A percentile compares a stretch with the other conserved stretches of the same genome.
Evolutionary conservation across 176 grass and related monocot genomes (phyloP).

Genomic region (Carex pumila): DNA sequence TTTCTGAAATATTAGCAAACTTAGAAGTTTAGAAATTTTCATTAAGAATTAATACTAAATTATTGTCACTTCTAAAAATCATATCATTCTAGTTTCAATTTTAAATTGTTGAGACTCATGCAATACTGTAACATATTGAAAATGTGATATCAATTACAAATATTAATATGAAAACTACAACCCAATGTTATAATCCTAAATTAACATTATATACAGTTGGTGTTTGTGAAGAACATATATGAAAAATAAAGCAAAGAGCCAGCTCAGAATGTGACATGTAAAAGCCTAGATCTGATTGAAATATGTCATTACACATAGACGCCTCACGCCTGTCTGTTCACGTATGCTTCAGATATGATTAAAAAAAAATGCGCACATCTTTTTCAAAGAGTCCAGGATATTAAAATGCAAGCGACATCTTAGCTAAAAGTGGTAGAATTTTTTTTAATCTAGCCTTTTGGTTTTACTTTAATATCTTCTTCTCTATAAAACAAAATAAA

Average conservation of each 20-base stretch:
- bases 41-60: neutral
- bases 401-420: neutral
- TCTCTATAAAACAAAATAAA: neutral
- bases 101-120: neutral
- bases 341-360: neutral
- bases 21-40: neutral
- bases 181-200: neutral
- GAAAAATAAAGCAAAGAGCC: neutral
- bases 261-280: neutral
- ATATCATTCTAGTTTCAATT: neutral
- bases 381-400: neutral
- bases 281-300: neutral
- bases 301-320: neutral
- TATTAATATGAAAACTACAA: neutral
- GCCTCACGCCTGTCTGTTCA: neutral
- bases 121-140: neutral
- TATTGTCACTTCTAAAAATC: neutral
- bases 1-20: neutral
- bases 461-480: neutral
- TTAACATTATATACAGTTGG: neutral
- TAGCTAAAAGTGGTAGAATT: neutral
- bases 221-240: neutral
- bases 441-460: too few relatives aligned
- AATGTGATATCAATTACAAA: neutral
- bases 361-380: neutral